Percentiles rank a stretch among this genome's conserved stretches.
These are phyloP conservation scores for Polyplosphaeria fusca DNA, from an alignment of 495 filamentous ascomycete species.

Conservation along the genomic window DNA sequence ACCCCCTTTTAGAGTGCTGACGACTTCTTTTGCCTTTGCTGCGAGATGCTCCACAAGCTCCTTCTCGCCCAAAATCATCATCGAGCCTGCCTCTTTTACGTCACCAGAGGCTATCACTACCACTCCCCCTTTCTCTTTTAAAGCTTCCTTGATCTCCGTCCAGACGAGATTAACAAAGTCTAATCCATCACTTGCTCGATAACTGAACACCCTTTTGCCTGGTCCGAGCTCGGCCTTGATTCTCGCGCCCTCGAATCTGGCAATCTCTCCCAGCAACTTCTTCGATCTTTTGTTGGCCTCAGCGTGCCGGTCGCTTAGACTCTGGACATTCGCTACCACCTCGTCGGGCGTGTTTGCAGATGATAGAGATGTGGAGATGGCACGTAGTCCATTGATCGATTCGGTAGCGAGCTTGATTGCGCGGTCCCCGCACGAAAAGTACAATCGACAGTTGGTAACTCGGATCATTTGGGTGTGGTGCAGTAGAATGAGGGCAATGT, in stretches of 20 bases:
- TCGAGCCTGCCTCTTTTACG: conserved; percentile 3
- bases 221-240: conserved; percentile 3
- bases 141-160: conserved; percentile 11
- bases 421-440: conserved; percentile 15
- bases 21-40: conserved; percentile 7
- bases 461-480: conserved; percentile 25
- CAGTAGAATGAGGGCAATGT: conserved; percentile 17
- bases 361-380: conserved; percentile 6
- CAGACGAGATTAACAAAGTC: conserved; percentile 22
- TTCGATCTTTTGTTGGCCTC: conserved; percentile 5
- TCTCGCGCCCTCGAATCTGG: conserved; percentile 14
- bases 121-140: conserved; percentile 7
- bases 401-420: conserved; percentile 6
- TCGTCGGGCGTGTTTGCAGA: not conserved
- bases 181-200: conserved; percentile 20
- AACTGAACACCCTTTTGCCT: conserved; percentile 9
- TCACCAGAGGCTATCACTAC: conserved; percentile 15
- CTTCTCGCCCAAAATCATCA: conserved; percentile 23
- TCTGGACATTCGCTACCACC: conserved; percentile 2
- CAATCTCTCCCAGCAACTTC: conserved; percentile 18
- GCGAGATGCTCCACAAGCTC: conserved; percentile 6
- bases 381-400: conserved; percentile 5
- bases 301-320: not conserved
- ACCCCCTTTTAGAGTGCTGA: conserved; percentile 17
- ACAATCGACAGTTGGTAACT: conserved; percentile 17